phyloP scores from a whole-genome alignment of 352 stramenopile genomes.

The Phytophthora tentaculata region DNA sequence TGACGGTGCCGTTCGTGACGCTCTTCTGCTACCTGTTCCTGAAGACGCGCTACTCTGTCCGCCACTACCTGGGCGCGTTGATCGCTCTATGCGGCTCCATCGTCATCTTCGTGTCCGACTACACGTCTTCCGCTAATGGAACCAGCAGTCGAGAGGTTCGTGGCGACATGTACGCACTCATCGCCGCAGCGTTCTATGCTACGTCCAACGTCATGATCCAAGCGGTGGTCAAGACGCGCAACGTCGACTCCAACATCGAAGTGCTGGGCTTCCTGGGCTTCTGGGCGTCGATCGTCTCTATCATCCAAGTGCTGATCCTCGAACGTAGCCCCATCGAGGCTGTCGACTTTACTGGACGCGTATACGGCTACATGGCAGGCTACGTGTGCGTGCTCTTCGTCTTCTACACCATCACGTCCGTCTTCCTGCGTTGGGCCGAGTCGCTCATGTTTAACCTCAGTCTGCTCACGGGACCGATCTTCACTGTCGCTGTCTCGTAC shows the following conservation, averaged over 20 bases:
- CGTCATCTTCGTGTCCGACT: slow-evolving; percentile 69
- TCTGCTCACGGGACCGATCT: slow-evolving; percentile 62
- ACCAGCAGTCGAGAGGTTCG: slow-evolving; percentile 47
- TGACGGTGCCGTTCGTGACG: slow-evolving; percentile 73
- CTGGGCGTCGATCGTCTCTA: slow-evolving; percentile 57
- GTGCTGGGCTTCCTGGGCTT: slow-evolving; percentile 59
- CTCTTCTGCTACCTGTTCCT: slow-evolving; percentile 74
- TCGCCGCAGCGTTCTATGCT: slow-evolving; percentile 65
- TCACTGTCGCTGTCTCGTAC: slow-evolving; percentile 65
- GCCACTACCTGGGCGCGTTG: slow-evolving; percentile 54
- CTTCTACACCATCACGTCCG: slow-evolving; percentile 68
- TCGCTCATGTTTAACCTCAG: slow-evolving; percentile 77
- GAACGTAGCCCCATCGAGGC: slow-evolving; percentile 51
- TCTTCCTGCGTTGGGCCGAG: slow-evolving; percentile 66
- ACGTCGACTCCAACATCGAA: slow-evolving; percentile 65
- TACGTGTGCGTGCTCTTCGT: slow-evolving; percentile 64
- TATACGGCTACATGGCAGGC: slow-evolving; percentile 65
- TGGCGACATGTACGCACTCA: slow-evolving; percentile 67
- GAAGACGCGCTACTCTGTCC: slow-evolving; percentile 63
- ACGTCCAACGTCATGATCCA: slow-evolving; percentile 81
- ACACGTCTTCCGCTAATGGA: slow-evolving; percentile 51
- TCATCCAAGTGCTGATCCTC: slow-evolving; percentile 60
- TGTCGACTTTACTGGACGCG: slow-evolving; percentile 49
- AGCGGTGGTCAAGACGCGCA: slow-evolving; percentile 64
- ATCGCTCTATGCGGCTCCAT: slow-evolving; percentile 54